A percentile compares a stretch with the other conserved stretches of the same genome.
phyloP scores from a whole-genome alignment of 2,329 filamentous ascomycete genomes.

The Aureobasidium vineae region DNA sequence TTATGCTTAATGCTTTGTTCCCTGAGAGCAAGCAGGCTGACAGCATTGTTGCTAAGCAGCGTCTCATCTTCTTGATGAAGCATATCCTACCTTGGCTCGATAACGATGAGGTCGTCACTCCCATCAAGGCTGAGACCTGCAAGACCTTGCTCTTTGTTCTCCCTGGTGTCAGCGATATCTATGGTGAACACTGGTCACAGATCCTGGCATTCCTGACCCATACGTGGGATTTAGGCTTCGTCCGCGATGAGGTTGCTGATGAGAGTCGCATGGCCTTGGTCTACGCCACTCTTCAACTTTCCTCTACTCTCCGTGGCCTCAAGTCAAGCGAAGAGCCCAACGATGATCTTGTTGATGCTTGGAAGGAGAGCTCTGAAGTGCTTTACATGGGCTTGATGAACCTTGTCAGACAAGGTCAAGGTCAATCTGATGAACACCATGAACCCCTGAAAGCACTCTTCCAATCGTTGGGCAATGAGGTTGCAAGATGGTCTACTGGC shows the following conservation, averaged over 20 bases:
- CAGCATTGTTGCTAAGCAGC: constrained; percentile 56
- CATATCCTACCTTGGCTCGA: constrained; percentile 72
- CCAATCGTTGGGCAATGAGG: constrained; percentile 66
- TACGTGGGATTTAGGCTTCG: constrained; percentile 37
- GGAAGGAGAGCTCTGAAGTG: constrained; percentile 58
- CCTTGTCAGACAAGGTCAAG: constrained; percentile 55
- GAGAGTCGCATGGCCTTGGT: constrained; percentile 46
- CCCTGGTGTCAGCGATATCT: constrained; percentile 74
- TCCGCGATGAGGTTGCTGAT: constrained; percentile 23
- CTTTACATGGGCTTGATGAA: constrained; percentile 60
- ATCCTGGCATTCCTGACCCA: constrained; percentile 40
- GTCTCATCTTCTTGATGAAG: constrained; percentile 78
- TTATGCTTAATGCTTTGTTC: constrained; percentile 56
- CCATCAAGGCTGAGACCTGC: constrained; percentile 57
- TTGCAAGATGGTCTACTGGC: constrained; percentile 62
- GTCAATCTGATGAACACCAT: constrained; percentile 53
- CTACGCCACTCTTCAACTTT: constrained; percentile 70
- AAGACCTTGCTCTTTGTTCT: constrained; percentile 58
- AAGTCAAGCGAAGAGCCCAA: constrained; percentile 63
- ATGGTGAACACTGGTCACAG: constrained; percentile 80
- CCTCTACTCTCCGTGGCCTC: constrained; percentile 60
- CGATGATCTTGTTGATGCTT: constrained; percentile 77
- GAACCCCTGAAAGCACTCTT: constrained; percentile 75
- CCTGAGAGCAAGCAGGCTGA: constrained; percentile 50
- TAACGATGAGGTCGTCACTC: constrained; percentile 47